Conservation (phyloP, 345 rosid genomes). For the Gossypium thurberi region DNA sequence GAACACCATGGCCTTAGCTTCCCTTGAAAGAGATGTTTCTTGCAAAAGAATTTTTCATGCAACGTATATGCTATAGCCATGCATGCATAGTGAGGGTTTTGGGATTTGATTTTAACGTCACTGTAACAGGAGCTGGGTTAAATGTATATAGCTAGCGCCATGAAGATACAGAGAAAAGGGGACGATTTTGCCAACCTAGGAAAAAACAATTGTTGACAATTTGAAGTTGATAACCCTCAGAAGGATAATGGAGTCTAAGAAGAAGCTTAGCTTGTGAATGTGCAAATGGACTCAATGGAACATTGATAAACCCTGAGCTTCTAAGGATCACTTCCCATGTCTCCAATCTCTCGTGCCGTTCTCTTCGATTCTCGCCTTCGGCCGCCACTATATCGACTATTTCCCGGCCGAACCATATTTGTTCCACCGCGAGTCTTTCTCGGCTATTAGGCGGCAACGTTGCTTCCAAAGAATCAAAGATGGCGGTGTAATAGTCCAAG, state of each 20-base stretch:
- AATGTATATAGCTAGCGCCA: constrained; percentile 40
- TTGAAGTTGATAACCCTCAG: constrained; percentile 85
- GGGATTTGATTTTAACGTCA: no score
- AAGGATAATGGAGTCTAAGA: constrained; percentile 86
- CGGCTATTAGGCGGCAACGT: constrained; percentile 83
- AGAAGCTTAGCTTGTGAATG: constrained; percentile 90
- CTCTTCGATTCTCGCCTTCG: constrained; percentile 54
- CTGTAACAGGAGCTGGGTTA: no score
- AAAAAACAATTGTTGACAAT: constrained; percentile 51
- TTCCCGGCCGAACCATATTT: constrained; percentile 83
- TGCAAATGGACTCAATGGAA: constrained; percentile 73
- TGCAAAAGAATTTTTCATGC: constrained; percentile 19
- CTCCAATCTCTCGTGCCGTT: constrained; percentile 56
- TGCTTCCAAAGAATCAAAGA: constrained; percentile 85
- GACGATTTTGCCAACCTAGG: constrained; percentile 80
- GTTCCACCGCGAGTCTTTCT: constrained; percentile 75
- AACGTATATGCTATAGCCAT: constrained; percentile 11
- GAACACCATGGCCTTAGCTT: no score
- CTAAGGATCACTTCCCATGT: constrained; percentile 68
- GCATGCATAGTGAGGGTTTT: constrained; percentile 3
- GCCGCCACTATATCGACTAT: constrained; percentile 64
- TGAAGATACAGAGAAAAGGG: constrained; percentile 88
- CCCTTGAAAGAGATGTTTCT: constrained; percentile 1
- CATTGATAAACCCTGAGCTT: constrained; percentile 57
- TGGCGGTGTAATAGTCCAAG: constrained; percentile 65